Base-by-base conservation (phyloP, 2,329 filamentous ascomycete species). In the Drechslerella coelobrocha region DNA sequence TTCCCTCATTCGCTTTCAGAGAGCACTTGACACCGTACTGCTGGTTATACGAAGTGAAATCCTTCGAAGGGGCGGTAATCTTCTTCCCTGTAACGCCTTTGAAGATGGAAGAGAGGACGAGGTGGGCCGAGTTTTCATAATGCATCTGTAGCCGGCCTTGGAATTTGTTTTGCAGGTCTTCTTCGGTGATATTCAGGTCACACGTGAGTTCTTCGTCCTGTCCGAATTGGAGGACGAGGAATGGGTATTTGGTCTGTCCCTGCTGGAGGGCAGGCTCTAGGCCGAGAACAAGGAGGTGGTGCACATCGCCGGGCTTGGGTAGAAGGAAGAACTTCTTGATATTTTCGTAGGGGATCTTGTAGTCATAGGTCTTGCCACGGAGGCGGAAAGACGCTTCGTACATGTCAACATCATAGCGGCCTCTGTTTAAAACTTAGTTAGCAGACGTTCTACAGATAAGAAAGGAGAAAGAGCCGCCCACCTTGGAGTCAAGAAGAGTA, bases 321-420 rank as follows among this genome's bases (percentile, higher is more conserved):
- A 99, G 86, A 27, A 97, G 86, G 88, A 99, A 97, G 79, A 97
- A 97, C 79, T 97, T 97, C 84, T 99, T 99, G 81, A 97, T 92
- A 53, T 89, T 87, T 65, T 97, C 91, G 81, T 97, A 99, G 79
- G 97, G 92, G 74, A 99, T 97, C 85, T 99, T 99, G 86, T 99
- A 99, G 82, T 99, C 95, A 83, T 99, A 99, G 23, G 94, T 99
- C 82, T 99, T 99, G 77, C 94, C 94, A 74, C 94, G 93, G 72
- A 99, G 85, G 73, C 94, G 89, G 85, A 99, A 97, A 1, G 94
- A 97, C 14, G 87, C 89, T 80, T 97, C 94, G 84, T 99, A 99
- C 89, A 99, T 96, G 80, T 99, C 94, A 81, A 99, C 96, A 79
- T 97, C 94, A 84, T 99, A 99, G 75, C 94, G 93, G 79, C 94